Conservation (phyloP, 768 basidiomycete genomes). For the Hericium rajendrae region DNA sequence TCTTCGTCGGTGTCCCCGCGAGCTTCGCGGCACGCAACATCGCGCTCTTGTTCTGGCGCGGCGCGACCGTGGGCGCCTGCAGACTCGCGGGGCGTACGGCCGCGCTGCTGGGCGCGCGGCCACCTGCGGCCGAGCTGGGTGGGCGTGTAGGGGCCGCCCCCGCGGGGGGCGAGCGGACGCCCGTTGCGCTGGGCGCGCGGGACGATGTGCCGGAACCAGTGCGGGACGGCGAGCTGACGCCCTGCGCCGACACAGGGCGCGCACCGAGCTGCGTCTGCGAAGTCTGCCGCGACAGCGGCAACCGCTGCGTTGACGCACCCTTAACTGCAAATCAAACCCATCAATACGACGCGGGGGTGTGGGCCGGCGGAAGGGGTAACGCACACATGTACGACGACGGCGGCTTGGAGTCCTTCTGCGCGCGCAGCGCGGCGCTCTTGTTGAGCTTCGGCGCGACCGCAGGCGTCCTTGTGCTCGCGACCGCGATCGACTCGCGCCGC, state of each 20-base stretch:
- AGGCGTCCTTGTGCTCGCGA: conserved; percentile 42
- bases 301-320: conserved; percentile 1
- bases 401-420: conserved; percentile 4
- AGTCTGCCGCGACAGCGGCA: conserved; percentile 4
- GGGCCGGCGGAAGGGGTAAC: not conserved
- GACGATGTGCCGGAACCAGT: conserved; percentile 13
- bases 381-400: conserved; percentile 5
- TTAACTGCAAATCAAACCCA: conserved; percentile 1
- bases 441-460: conserved; percentile 35
- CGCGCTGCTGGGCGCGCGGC: conserved; percentile 20
- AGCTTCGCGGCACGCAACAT: conserved; percentile 60
- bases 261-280: not conserved
- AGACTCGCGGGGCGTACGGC: conserved; percentile 50
- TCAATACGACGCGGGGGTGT: not conserved
- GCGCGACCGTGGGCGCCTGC: conserved; percentile 50
- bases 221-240: not conserved
- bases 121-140: conserved; percentile 7
- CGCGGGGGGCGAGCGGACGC: conserved; percentile 16
- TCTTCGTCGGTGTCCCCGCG: conserved; percentile 6
- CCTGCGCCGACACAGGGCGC: conserved; percentile 6
- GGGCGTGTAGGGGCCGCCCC: conserved; percentile 9
- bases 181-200: conserved; percentile 26
- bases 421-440: conserved; percentile 32
- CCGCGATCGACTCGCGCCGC: conserved; percentile 62
- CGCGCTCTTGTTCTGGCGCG: conserved; percentile 69